Evolutionary conservation across 805 yeast species (phyloP).

Genomic region (Maudiozyma saulgeensis): DNA sequence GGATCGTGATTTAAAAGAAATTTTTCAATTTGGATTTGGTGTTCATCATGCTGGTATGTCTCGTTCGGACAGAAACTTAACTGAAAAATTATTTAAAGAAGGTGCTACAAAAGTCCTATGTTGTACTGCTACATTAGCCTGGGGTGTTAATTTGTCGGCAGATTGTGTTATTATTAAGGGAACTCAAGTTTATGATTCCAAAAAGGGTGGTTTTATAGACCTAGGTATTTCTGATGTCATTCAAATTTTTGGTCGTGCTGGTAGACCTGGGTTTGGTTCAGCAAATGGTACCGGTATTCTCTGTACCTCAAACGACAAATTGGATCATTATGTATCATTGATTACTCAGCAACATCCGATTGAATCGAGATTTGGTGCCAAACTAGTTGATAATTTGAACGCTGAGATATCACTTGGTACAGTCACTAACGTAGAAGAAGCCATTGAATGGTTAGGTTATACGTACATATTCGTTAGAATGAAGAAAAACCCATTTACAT

Average conservation of each 20-base stretch:
- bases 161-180: constrained; percentile 96
- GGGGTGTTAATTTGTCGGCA: constrained; percentile 99
- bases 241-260: constrained; percentile 98
- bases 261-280: constrained; percentile 89
- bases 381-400: constrained; percentile 82
- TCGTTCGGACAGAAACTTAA: constrained; percentile 77
- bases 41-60: constrained; percentile 97
- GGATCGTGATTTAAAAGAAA: constrained; percentile 70
- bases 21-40: constrained; percentile 78
- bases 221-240: constrained; percentile 93
- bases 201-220: constrained; percentile 89
- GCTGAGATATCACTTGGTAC: constrained; percentile 96
- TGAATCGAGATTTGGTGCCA: constrained; percentile 70
- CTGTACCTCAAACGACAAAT: constrained; percentile 68
- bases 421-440: constrained; percentile 90
- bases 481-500: constrained; percentile 87
- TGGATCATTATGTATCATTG: constrained; percentile 82
- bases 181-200: constrained; percentile 89
- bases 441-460: constrained; percentile 95
- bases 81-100: constrained; percentile 74
- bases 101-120: constrained; percentile 86
- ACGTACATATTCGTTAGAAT: constrained; percentile 89
- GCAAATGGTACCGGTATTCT: constrained; percentile 85
- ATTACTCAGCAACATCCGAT: constrained; percentile 94
- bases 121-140: constrained; percentile 95